Conservation (phyloP, 2,329 filamentous ascomycete species). For the Tolypocladium ophioglossoides region DNA sequence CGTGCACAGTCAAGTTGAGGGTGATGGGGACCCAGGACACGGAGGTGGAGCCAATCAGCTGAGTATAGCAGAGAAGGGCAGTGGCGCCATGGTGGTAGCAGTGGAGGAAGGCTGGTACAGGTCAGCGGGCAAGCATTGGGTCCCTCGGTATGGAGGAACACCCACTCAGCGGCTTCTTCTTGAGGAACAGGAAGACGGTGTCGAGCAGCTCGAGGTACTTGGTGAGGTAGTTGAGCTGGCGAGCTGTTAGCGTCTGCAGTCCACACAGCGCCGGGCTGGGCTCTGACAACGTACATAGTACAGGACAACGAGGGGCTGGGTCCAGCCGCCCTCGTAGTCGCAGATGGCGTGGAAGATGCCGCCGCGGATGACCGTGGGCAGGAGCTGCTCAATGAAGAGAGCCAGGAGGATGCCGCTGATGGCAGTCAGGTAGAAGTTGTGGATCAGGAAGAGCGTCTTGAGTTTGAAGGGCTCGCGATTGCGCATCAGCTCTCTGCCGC, state of each 20-base stretch:
- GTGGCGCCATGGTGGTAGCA: conserved; percentile 98
- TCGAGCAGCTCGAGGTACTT: conserved; percentile 95
- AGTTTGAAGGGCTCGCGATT: conserved; percentile 77
- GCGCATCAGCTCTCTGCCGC: conserved; percentile 87
- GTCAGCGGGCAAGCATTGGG: conserved; percentile 15
- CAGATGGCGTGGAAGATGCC: conserved; percentile 90
- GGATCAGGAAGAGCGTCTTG: conserved; percentile 81
- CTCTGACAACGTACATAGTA: conserved; percentile 68
- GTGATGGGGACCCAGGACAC: conserved; percentile 94
- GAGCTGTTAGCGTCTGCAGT: conserved; percentile 21
- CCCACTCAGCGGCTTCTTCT: conserved; percentile 89
- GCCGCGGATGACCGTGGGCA: conserved; percentile 68
- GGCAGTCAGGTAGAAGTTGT: conserved; percentile 88
- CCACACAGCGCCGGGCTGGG: neutral
- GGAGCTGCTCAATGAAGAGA: conserved; percentile 83
- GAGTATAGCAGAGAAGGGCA: conserved; percentile 93
- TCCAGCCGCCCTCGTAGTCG: conserved; percentile 74
- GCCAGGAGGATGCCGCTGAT: conserved; percentile 73
- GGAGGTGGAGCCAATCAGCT: conserved; percentile 83
- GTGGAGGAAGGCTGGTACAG: conserved; percentile 73
- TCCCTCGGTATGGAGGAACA: neutral
- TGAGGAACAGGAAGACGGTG: conserved; percentile 93
- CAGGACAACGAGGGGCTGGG: conserved; percentile 79
- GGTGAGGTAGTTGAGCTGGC: conserved; percentile 90
- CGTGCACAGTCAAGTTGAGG: conserved; percentile 87